Evolutionary conservation across 805 yeast species (phyloP).

Genomic region (Kluyveromyces starmeri): DNA sequence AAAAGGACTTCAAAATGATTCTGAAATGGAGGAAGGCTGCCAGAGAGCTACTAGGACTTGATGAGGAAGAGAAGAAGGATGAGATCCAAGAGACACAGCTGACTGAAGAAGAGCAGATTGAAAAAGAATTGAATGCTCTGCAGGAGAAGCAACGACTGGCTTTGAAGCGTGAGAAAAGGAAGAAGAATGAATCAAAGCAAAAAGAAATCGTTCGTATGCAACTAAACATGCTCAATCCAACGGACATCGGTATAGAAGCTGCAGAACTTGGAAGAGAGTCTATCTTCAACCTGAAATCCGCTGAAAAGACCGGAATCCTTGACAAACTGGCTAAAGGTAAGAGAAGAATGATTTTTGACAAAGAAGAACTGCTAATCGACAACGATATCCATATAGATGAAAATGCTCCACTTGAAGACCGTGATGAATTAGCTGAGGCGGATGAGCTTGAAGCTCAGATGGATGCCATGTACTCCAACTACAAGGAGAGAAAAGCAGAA

Average conservation of each 20-base stretch:
- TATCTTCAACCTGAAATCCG: constrained; percentile 73
- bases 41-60: constrained; percentile 64
- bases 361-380: constrained; percentile 45
- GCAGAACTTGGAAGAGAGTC: constrained; percentile 71
- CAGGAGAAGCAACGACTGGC: constrained; percentile 62
- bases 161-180: constrained; percentile 73
- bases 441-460: constrained; percentile 75
- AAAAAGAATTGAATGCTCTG: constrained; percentile 69
- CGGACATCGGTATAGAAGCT: constrained; percentile 90
- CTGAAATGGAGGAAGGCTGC: constrained; percentile 86
- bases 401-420: constrained; percentile 28
- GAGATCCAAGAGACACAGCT: constrained; percentile 59
- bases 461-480: constrained; percentile 69
- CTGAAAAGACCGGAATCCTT: constrained; percentile 79
- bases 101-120: constrained; percentile 85
- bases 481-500: constrained; percentile 58
- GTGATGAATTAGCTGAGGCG: constrained; percentile 37
- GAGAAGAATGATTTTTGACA: constrained; percentile 48
- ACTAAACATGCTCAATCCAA: constrained; percentile 91
- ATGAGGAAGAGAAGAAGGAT: constrained; percentile 39
- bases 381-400: constrained; percentile 51
- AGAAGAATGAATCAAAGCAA: constrained; percentile 72
- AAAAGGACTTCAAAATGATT: constrained; percentile 79
- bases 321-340: constrained; percentile 70
- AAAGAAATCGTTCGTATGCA: constrained; percentile 87